Evolutionary conservation across 2,329 filamentous ascomycete genomes (phyloP), one percentile per base, ranked within the genome.

Genomic region (Aureobasidium uvarum): DNA sequence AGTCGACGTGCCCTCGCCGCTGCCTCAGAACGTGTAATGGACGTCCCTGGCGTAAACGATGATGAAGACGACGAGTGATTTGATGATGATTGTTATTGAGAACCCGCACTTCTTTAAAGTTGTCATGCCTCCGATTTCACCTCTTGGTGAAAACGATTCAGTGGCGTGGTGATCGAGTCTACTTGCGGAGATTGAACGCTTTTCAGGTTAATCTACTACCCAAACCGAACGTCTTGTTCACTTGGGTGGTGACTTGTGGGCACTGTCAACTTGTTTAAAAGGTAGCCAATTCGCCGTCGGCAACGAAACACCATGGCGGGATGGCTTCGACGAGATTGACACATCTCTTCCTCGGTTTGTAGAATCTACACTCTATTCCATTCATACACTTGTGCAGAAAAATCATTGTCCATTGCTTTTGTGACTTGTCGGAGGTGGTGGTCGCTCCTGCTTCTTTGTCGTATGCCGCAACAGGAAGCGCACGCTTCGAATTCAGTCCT

Each of bases 151-250:
- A 46, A 60, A 60, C 56, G 56, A 60, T 72, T 84, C 89, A 85
- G 85, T 94, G 88, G 87, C 86, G 86, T 92, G 91, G 87, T 89
- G 88, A 95, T 93, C 88, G 58, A 95, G 92, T 96, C 92, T 90
- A 86, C 88, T 89, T 96, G 92, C 92, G 91, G 83, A 96, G 83
- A 96, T 84, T 70, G 72, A 84, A 72, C 70, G 70, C 60, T 50
- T 50, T 39, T 43, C 43, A 33, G 36, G 41, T 46, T 45, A 25
- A 36, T 48, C 39, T 48, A 43, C 63, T 52, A 56, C 43, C 52
- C 63, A 43, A 55, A 33, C 36, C 50, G 64, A 62, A 50, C 63
- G 58, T 66, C 62, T 68, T 67, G 63, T 66, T 62, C 36, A 43
- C 54, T 59, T n/a, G 63, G 63, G 43, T 58, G 63, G 63, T 56